Evolutionary conservation across 495 filamentous ascomycete species (phyloP).

Genomic region (Lepidopterella palustris): DNA sequence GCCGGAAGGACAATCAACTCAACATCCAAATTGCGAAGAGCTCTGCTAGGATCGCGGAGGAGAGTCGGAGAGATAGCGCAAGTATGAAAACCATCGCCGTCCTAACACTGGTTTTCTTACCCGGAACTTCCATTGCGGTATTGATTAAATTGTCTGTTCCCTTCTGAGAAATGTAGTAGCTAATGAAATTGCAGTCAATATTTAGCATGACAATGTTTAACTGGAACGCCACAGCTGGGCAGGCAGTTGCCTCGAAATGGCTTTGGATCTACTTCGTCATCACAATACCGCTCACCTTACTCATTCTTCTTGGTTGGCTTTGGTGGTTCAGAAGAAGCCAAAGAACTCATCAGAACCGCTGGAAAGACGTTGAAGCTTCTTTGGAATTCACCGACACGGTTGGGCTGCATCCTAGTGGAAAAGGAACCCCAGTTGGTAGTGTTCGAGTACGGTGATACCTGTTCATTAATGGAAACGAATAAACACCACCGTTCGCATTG

Average conservation of each 20-base stretch:
- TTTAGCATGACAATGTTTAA: neutral
- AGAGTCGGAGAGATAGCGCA: neutral
- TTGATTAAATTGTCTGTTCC: neutral
- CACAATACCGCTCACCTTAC: neutral
- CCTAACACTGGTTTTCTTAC: neutral
- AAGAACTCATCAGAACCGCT: neutral
- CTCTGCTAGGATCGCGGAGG: neutral
- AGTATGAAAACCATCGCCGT: neutral
- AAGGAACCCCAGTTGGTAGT: neutral
- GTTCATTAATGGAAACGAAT: too few species aligned
- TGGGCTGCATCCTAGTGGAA: neutral
- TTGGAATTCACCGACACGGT: neutral
- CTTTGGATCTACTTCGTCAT: neutral
- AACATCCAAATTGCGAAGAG: neutral
- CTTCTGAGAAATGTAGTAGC: neutral
- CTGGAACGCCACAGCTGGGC: neutral
- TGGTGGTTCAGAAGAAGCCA: neutral
- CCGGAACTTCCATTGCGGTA: neutral
- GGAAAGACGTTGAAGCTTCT: neutral
- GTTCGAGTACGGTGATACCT: too few species aligned
- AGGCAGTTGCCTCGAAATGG: neutral
- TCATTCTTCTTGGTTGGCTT: neutral
- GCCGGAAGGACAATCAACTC: conserved; percentile 21
- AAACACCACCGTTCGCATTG: too few species aligned
- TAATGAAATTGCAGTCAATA: neutral